Percentiles rank a stretch among this genome's conserved stretches.
phyloP scores from a whole-genome alignment of 371 early-diverging fungal species.

The Circinella minor region DNA sequence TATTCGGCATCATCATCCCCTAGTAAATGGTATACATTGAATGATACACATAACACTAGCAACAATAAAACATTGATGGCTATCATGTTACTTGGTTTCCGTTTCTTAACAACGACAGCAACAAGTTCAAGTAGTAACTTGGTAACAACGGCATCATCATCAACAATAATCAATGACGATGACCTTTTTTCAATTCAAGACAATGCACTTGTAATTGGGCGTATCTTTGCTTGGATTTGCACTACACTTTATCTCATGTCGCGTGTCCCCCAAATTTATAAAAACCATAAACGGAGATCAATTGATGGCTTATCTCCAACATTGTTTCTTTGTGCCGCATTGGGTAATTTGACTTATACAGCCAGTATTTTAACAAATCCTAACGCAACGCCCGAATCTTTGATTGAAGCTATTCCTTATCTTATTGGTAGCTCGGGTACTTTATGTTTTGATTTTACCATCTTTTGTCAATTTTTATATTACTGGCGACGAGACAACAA shows the following conservation, averaged over 20 bases:
- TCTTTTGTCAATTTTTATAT: constrained; percentile 53
- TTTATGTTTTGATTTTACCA: constrained; percentile 57
- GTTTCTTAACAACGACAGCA: neutral
- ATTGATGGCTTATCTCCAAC: constrained; percentile 63
- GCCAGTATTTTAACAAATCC: constrained; percentile 54
- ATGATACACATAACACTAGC: constrained; percentile 6
- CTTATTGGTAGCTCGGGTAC: constrained; percentile 64
- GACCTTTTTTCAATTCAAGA: neutral
- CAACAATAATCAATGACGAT: neutral
- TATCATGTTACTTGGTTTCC: constrained; percentile 26
- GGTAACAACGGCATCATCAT: constrained; percentile 7
- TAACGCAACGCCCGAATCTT: constrained; percentile 26
- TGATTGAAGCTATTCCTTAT: constrained; percentile 55
- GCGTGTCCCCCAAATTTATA: constrained; percentile 68
- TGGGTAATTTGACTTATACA: constrained; percentile 67
- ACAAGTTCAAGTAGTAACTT: constrained; percentile 6
- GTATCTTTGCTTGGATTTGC: constrained; percentile 63
- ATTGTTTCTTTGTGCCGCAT: constrained; percentile 67
- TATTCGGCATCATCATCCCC: constrained; percentile 54
- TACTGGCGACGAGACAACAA: constrained; percentile 17
- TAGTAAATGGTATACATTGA: constrained; percentile 51
- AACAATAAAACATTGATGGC: constrained; percentile 13
- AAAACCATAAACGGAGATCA: constrained; percentile 56
- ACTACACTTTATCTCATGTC: constrained; percentile 61
- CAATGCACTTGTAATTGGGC: constrained; percentile 36